A percentile compares a stretch with the other conserved stretches of the same genome.
Evolutionary conservation across 2,329 filamentous ascomycete genomes (phyloP).

Genomic region (Colletotrichum orchidophilum): DNA sequence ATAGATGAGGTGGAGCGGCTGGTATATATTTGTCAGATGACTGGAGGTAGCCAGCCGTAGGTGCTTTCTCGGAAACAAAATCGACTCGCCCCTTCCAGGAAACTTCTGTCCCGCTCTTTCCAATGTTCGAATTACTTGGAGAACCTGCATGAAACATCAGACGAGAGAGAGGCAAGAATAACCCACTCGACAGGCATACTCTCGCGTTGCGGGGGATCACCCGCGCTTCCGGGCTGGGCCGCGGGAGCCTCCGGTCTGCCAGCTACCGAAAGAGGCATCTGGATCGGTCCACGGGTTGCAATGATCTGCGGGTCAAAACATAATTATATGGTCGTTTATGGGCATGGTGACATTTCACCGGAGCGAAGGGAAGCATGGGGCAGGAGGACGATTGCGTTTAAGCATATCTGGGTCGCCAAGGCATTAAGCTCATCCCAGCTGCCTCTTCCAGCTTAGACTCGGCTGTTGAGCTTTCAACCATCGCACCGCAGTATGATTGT

Average conservation of each 20-base stretch:
- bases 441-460: conserved; percentile 22
- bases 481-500: not conserved
- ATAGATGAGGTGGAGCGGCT: not conserved
- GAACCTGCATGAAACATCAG: no score
- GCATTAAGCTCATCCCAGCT: not conserved
- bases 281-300: not conserved
- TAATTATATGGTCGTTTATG: not conserved
- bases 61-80: not conserved
- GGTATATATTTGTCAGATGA: not conserved
- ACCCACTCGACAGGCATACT: not conserved
- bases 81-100: not conserved
- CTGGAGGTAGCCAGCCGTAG: no score
- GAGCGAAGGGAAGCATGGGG: conserved; percentile 26
- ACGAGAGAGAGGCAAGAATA: not conserved
- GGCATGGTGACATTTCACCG: conserved; percentile 15
- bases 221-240: not conserved
- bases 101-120: not conserved
- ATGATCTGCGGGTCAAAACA: not conserved
- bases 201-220: conserved; percentile 10
- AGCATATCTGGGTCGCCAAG: conserved; percentile 31
- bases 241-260: not conserved
- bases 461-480: conserved; percentile 16
- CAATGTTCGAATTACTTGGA: not conserved
- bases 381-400: conserved; percentile 27
- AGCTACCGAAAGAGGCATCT: conserved; percentile 26